A percentile compares a stretch with the other conserved stretches of the same genome.
Conservation (phyloP, 202 grass and related monocot genomes). For the Bolboschoenoplectus hybrid region DNA sequence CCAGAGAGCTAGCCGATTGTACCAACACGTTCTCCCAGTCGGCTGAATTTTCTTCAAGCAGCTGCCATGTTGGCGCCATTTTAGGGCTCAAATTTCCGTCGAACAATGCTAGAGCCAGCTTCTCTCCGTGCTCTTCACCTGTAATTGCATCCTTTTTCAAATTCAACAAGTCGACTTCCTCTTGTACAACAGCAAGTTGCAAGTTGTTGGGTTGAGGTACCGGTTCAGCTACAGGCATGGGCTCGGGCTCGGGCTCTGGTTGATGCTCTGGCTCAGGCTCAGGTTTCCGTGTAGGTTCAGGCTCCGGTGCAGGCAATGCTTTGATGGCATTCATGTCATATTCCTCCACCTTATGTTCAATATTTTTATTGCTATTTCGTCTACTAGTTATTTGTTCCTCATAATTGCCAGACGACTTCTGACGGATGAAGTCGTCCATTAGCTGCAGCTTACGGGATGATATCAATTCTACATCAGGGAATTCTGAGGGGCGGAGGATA, state of each 20-base stretch:
- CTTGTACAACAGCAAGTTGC: constrained; percentile 19
- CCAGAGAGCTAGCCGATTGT: constrained; percentile 61
- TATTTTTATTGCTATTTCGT: constrained; percentile 24
- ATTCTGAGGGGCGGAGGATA: constrained; percentile 62
- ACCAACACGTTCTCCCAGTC: constrained; percentile 85
- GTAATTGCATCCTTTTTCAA: constrained; percentile 61
- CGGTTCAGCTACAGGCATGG: background rate
- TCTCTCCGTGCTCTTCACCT: constrained; percentile 54
- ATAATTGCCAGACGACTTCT: constrained; percentile 2
- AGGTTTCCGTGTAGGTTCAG: background rate
- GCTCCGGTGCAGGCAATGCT: constrained; percentile 55
- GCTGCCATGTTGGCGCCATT: constrained; percentile 50
- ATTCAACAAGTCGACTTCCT: constrained; percentile 70
- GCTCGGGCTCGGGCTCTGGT: background rate
- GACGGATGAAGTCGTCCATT: constrained; percentile 83
- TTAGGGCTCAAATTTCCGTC: constrained; percentile 38
- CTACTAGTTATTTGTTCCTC: constrained; percentile 24
- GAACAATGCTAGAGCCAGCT: constrained; percentile 66
- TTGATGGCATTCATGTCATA: constrained; percentile 52
- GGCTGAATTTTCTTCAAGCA: constrained; percentile 45
- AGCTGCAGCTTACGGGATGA: constrained; percentile 74
- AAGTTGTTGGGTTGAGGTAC: constrained; percentile 41
- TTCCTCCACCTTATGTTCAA: constrained; percentile 39
- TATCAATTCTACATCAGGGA: constrained; percentile 71
- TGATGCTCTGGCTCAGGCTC: constrained; percentile 8